phyloP scores from a whole-genome alignment of 2,329 filamentous ascomycete species.

The Lachnellula arida region DNA sequence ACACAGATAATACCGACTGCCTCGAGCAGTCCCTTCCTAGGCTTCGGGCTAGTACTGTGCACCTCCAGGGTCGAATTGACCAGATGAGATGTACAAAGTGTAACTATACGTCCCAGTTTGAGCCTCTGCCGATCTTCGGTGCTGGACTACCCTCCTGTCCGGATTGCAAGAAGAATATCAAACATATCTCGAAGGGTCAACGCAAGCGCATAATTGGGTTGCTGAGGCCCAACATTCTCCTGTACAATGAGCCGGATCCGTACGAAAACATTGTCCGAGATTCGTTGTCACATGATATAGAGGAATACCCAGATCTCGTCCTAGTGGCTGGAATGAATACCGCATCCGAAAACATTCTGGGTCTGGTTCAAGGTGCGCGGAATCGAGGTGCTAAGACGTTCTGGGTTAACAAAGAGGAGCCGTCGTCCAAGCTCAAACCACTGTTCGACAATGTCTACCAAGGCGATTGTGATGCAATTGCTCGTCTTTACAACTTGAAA shows the following conservation, averaged over 20 bases:
- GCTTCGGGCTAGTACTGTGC: neutral
- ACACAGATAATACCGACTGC: neutral
- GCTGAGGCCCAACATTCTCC: neutral
- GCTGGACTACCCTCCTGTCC: neutral
- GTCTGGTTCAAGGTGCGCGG: neutral
- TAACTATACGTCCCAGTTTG: neutral
- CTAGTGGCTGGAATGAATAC: neutral
- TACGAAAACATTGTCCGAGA: neutral
- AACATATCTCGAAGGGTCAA: neutral
- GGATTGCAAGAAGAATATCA: neutral
- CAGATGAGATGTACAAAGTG: neutral
- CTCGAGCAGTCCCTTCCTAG: neutral
- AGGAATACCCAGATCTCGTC: neutral
- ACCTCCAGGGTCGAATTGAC: neutral
- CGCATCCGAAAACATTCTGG: neutral
- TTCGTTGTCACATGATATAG: neutral
- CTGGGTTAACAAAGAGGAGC: neutral
- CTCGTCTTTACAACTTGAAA: neutral
- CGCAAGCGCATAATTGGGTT: neutral
- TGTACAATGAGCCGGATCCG: neutral
- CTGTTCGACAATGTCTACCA: neutral
- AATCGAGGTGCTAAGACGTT: neutral
- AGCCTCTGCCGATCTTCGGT: neutral
- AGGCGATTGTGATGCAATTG: neutral
- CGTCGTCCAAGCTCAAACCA: neutral